Evolutionary conservation across 441 rosid genomes (phyloP), one percentile per base, ranked within the genome.

Genomic region (Pelargonium exstipulatum): DNA sequence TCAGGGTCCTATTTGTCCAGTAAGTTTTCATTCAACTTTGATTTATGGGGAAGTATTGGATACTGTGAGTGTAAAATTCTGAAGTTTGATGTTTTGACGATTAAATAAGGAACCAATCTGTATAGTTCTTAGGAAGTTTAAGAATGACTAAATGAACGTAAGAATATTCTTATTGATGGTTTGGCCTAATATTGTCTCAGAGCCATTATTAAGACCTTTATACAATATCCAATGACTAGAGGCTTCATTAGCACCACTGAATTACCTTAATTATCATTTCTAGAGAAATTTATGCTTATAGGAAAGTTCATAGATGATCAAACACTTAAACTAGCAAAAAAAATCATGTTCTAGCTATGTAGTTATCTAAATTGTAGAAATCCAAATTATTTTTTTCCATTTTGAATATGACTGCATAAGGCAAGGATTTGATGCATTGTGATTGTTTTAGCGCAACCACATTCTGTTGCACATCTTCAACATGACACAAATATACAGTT

Each of bases 1-100:
- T 65, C 97, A 85, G 74, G 98, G 98, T 78, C 98, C 98, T 67
- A 80, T 93, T 72, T 93, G 98, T 78, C 84, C 86, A 5, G 97
- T 93, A 84, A 86, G 91, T 82, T 81, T 24, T 60, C 14, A 48
- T 48, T 48, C 22, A 20, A 22, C n/a, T 60, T 60, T 60, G 29
- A 60, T 60, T 17, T 60, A 7, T 60, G 2, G 32, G 12, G 14
- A 9, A 7, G 1, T 60, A 24, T 18, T 20, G 17, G 10, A 20
- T 60, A 60, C 62, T 70, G 53, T 12, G 43, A 64, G 48, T 20
- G 60, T 53, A 37, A 53, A 48, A 48, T 13, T 48, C 4, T 48
- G 55, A 53, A 53, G 20, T 53, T 37, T 53, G 22, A 53, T 53
- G 22, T 53, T 14, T 53, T 53, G 22, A 53, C 60, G 16, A 5